Evolutionary conservation across 2,329 filamentous ascomycete species (phyloP).

Genomic region (Amauroascus niger): DNA sequence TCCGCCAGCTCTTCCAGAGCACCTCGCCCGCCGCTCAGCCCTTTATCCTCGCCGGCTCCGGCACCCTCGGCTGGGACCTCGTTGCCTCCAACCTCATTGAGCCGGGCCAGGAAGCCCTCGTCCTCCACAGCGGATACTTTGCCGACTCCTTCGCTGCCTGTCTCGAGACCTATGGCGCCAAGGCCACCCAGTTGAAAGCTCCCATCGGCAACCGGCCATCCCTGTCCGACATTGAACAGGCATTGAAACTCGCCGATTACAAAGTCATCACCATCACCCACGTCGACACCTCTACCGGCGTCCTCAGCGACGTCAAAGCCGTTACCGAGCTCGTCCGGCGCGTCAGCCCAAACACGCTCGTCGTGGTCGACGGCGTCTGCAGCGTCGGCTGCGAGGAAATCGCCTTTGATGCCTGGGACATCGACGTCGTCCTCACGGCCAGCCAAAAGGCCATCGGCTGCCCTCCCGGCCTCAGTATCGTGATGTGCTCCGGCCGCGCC

Average conservation of each 20-base stretch:
- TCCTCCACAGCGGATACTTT: slow-evolving; percentile 95
- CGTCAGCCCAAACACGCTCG: slow-evolving; percentile 80
- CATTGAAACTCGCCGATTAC: slow-evolving; percentile 81
- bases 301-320: slow-evolving; percentile 79
- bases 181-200: slow-evolving; percentile 80
- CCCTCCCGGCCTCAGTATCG: slow-evolving; percentile 85
- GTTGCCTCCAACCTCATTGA: slow-evolving; percentile 90
- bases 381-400: slow-evolving; percentile 95
- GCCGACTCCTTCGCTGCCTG: slow-evolving; percentile 90
- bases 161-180: slow-evolving; percentile 80
- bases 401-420: slow-evolving; percentile 84
- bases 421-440: slow-evolving; percentile 88
- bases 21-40: slow-evolving; percentile 73
- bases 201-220: slow-evolving; percentile 81
- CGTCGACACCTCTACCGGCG: slow-evolving; percentile 93
- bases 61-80: slow-evolving; percentile 92
- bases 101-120: slow-evolving; percentile 77
- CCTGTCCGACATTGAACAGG: slow-evolving; percentile 76
- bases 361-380: slow-evolving; percentile 94
- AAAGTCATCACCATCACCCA: slow-evolving; percentile 93
- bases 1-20: slow-evolving; percentile 91
- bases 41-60: slow-evolving; percentile 86
- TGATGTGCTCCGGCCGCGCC: slow-evolving; percentile 84
- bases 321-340: slow-evolving; percentile 72
- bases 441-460: slow-evolving; percentile 96